These are phyloP conservation scores for Plectranthus barbatus DNA, from an alignment of 257 asterid species.

Conservation along the genomic window DNA sequence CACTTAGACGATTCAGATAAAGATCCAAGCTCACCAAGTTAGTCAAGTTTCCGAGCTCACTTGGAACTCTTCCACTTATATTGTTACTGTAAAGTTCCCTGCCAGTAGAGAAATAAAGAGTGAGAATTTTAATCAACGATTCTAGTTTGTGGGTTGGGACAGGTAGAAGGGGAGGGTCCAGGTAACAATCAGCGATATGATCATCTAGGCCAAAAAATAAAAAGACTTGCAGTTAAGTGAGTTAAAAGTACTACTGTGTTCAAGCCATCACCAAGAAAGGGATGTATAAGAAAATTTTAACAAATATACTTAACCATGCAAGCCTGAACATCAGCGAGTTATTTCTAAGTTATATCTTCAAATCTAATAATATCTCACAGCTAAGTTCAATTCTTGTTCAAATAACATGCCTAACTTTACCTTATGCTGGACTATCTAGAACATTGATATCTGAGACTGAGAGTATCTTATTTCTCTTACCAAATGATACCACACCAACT, in stretches of 20 bases:
- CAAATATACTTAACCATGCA: neutral
- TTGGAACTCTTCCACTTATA: conserved; percentile 70
- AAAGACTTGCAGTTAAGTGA: neutral
- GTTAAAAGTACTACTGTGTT: neutral
- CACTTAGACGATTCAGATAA: conserved; percentile 59
- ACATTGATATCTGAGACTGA: neutral
- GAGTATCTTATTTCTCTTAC: neutral
- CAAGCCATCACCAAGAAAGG: neutral
- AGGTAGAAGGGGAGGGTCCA: neutral
- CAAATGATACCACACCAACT: neutral
- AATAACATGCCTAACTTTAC: neutral
- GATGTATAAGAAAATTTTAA: neutral
- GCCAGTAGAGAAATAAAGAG: conserved; percentile 15
- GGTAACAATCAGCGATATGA: neutral
- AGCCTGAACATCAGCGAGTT: neutral
- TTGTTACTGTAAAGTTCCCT: conserved; percentile 90
- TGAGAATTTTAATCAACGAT: neutral
- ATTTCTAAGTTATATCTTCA: neutral
- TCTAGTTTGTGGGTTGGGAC: neutral
- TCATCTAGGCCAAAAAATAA: neutral
- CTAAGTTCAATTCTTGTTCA: neutral
- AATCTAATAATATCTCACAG: too few relatives aligned
- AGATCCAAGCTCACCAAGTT: conserved; percentile 95
- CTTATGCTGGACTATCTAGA: neutral
- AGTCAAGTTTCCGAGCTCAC: conserved; percentile 78